phyloP scores from a whole-genome alignment of 2,329 filamentous ascomycete genomes.

The Keithomyces neogunnii region DNA sequence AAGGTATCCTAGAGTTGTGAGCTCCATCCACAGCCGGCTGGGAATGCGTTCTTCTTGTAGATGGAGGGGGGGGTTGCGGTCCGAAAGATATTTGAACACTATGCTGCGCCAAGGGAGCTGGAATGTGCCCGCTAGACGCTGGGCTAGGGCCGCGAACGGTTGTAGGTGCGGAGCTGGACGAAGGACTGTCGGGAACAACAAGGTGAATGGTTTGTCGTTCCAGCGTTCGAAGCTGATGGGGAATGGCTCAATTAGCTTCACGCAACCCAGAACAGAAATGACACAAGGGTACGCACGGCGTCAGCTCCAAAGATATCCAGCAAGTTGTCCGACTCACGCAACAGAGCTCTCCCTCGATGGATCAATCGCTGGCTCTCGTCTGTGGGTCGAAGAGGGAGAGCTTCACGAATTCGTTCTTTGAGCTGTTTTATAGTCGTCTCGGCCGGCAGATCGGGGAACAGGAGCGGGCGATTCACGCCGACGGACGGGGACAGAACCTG shows the following conservation, averaged over 20 bases:
- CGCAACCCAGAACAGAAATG: not conserved
- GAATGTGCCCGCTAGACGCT: constrained; percentile 4
- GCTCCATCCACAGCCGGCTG: constrained; percentile 17
- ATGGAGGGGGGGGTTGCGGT: constrained; percentile 19
- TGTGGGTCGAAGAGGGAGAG: constrained; percentile 38
- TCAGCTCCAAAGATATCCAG: constrained; percentile 48
- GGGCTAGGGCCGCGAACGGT: constrained; percentile 19
- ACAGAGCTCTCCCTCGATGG: constrained; percentile 48
- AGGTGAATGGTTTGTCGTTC: constrained; percentile 46
- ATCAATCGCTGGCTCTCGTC: constrained; percentile 53
- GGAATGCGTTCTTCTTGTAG: constrained; percentile 20
- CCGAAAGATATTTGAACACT: constrained; percentile 12
- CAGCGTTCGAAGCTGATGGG: constrained; percentile 29
- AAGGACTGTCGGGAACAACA: constrained; percentile 30
- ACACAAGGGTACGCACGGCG: constrained; percentile 28
- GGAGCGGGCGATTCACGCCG: constrained; percentile 41
- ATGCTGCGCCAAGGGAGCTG: constrained; percentile 6
- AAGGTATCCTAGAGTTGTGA: constrained; percentile 22
- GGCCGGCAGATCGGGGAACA: constrained; percentile 38
- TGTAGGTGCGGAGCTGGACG: constrained; percentile 15
- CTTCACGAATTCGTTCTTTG: constrained; percentile 49
- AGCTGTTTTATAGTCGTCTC: constrained; percentile 47
- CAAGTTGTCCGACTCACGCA: constrained; percentile 46
- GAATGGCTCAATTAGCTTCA: not conserved
- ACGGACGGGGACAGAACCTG: constrained; percentile 52